A percentile compares a stretch with the other conserved stretches of the same genome.
Conservation (phyloP, 139 green algal species). For the Asterochloris erici region DNA sequence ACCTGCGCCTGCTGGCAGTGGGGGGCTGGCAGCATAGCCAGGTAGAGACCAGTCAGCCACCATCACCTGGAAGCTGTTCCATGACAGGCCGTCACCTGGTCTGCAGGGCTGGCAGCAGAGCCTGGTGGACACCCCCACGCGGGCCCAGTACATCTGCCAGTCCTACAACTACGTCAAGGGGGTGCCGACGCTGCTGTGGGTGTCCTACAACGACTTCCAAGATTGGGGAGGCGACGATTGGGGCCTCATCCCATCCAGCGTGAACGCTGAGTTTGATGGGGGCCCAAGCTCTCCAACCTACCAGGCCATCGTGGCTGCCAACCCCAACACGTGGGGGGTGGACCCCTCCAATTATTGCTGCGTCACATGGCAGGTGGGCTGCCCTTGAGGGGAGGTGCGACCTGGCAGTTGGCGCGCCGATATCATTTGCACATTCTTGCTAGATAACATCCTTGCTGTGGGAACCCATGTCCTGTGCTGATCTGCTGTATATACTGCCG, state of each 20-base stretch:
- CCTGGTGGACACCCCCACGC: neutral
- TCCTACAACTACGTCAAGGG: neutral
- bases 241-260: neutral
- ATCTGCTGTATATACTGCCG: too few species aligned
- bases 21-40: too few species aligned
- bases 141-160: constrained; percentile 2
- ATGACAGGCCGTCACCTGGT: too few species aligned
- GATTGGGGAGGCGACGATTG: neutral
- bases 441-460: too few species aligned
- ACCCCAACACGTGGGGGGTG: neutral
- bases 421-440: too few species aligned
- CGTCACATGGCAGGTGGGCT: constrained; percentile 14
- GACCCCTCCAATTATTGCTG: constrained; percentile 15
- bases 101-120: constrained; percentile 2
- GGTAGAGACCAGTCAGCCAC: too few species aligned
- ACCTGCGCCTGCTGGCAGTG: too few species aligned
- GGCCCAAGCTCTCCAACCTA: neutral
- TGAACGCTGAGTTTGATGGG: neutral
- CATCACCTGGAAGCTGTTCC: too few species aligned
- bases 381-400: neutral
- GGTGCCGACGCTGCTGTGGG: neutral
- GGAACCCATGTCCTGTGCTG: too few species aligned
- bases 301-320: constrained; percentile 4
- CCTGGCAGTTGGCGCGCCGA: too few species aligned
- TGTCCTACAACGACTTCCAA: constrained; percentile 1